Evolutionary conservation across 805 yeast species (phyloP), one percentile per base, ranked within the genome.

Genomic region (Suhomyces prunicola): DNA sequence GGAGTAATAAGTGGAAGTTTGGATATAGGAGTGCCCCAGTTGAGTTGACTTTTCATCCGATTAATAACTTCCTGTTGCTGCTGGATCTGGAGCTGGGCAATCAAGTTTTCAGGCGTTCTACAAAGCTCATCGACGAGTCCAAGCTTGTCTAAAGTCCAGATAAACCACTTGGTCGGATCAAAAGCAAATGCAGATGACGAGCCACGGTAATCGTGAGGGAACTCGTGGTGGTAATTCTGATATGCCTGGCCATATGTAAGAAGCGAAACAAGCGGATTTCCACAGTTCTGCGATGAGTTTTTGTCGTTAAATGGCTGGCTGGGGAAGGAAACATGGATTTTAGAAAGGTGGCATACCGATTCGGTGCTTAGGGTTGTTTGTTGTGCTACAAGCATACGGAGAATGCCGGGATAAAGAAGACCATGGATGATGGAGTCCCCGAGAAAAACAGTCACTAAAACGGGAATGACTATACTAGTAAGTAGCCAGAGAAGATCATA

Each of bases 11-110:
- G 80, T 0, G 98, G 97, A 13, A 92, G 76, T 67, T 85, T 86
- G 58, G 91, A 93, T 50, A 93, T 86, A 3, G 97, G 96, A 1
- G 92, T 88, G 19, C 97, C 97, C 97, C 97, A 92, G 72, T 89
- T 88, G 54, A 92, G 78, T 57, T 85, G 84, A 10, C 90, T 77
- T 58, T 94, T 79, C 73, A 89, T 84, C 55, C 83, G 76, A 69
- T 92, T 96, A 24, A 92, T 77, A 56, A 86, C 74, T 69, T 84
- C 85, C 71, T 92, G 98, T 67, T 85, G 86, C 66, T 91, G 97
- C 55, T 76, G 80, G 22, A 75, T 63, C 46, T 61, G 58, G n/a
- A 76, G 59, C 55, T 76, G 79, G 62, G 85, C 89, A 19, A 93
- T 84, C 23, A 84, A 67, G 46, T 90, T 87, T 64, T 84, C 86